phyloP scores from a whole-genome alignment of 2,329 filamentous ascomycete genomes.

The Diplodia sapinea region DNA sequence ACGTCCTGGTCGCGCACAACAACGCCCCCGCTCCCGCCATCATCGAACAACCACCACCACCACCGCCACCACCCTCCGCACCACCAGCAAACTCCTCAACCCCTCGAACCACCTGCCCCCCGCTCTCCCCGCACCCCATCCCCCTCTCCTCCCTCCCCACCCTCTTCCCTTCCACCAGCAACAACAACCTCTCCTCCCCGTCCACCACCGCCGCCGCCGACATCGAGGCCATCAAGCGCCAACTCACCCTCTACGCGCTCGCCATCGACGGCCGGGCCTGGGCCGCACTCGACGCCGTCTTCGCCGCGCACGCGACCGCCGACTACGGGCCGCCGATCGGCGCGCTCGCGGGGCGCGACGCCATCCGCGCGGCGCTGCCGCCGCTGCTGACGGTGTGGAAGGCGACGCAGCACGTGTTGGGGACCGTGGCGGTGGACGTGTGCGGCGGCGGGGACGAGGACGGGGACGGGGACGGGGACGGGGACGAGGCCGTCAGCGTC shows the following conservation, averaged over 20 bases:
- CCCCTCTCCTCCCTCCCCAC: background rate
- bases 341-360: background rate
- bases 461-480: too few relatives aligned
- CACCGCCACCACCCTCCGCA: background rate
- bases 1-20: background rate
- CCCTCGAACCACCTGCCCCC: background rate
- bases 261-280: constrained; percentile 17
- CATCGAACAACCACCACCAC: background rate
- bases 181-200: too few relatives aligned
- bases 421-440: background rate
- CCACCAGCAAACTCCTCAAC: background rate
- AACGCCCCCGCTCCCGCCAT: too few relatives aligned
- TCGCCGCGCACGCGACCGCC: background rate
- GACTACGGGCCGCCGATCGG: constrained; percentile 10
- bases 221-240: constrained; percentile 1
- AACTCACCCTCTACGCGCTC: constrained; percentile 8
- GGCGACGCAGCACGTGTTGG: constrained; percentile 1
- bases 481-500: background rate
- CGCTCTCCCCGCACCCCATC: background rate
- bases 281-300: background rate
- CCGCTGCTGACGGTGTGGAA: constrained; percentile 4
- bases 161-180: background rate
- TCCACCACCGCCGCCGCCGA: background rate
- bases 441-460: too few relatives aligned
- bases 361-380: constrained; percentile 4